Conservation (phyloP, 1,139 yeast species). For the Candida anutae region DNA sequence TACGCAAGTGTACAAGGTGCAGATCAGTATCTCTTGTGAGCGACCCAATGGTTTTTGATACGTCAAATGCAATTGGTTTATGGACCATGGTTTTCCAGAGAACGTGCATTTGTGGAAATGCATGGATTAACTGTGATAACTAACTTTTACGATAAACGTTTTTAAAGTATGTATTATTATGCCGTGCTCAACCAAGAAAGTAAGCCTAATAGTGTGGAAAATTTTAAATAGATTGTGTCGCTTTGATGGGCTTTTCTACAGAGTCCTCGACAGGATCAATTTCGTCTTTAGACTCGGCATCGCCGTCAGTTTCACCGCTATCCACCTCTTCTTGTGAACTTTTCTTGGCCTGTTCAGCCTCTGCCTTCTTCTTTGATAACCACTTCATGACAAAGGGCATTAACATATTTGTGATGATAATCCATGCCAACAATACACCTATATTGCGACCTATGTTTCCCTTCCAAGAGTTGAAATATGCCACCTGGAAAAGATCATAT, state of each 20-base stretch:
- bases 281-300: too few relatives aligned
- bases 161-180: too few relatives aligned
- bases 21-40: conserved; percentile 50
- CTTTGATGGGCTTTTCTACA: too few relatives aligned
- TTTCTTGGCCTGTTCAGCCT: conserved; percentile 9
- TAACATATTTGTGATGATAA: conserved; percentile 25
- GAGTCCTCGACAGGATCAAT: too few relatives aligned
- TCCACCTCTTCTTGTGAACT: conserved; percentile 4
- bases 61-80: conserved; percentile 33
- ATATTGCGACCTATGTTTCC: conserved; percentile 39
- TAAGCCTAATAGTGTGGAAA: not conserved
- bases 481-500: conserved; percentile 38
- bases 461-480: conserved; percentile 37
- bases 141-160: too few relatives aligned
- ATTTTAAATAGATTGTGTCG: not conserved
- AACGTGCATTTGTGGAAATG: conserved; percentile 74
- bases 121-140: conserved; percentile 44
- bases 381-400: conserved; percentile 35
- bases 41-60: conserved; percentile 37
- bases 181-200: too few relatives aligned
- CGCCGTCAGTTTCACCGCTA: too few relatives aligned
- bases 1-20: conserved; percentile 60
- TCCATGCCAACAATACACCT: conserved; percentile 44
- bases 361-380: conserved; percentile 14
- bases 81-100: conserved; percentile 75